Conservation (phyloP, 2,329 filamentous ascomycete genomes). For the Colletotrichum lupini region DNA sequence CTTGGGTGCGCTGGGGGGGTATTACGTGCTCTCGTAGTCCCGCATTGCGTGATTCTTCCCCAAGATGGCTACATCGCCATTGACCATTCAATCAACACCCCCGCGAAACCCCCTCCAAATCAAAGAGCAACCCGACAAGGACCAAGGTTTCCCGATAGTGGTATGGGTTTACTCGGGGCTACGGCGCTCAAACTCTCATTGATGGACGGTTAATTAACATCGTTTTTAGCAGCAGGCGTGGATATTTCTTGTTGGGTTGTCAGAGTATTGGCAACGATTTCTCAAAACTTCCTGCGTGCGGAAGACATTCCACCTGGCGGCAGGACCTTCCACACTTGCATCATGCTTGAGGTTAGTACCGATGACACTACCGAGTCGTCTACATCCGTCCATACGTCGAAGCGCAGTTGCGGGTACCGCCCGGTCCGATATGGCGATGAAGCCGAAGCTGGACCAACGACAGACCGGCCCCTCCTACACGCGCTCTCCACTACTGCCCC, state of each 20-base stretch:
- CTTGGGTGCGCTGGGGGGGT: slow-evolving; percentile 6
- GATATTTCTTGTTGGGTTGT: too few species aligned
- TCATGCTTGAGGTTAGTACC: not conserved
- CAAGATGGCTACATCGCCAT: slow-evolving; percentile 36
- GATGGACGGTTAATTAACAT: not conserved
- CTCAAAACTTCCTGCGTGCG: too few species aligned
- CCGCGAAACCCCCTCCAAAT: not conserved
- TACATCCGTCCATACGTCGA: not conserved
- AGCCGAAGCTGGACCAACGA: not conserved
- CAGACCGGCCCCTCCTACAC: not conserved
- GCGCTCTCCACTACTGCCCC: slow-evolving; percentile 14
- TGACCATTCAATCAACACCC: slow-evolving; percentile 7
- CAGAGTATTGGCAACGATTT: too few species aligned
- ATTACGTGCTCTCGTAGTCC: slow-evolving; percentile 36
- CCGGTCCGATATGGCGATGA: not conserved
- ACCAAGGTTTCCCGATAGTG: slow-evolving; percentile 28
- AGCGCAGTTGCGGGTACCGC: not conserved
- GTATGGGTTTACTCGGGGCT: not conserved
- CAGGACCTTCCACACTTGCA: not conserved
- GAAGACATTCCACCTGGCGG: too few species aligned
- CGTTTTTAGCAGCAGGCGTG: not conserved
- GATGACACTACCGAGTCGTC: not conserved
- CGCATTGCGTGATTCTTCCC: slow-evolving; percentile 36
- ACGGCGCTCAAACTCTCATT: not conserved
- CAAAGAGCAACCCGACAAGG: not conserved